Base-by-base conservation (phyloP, 2,329 filamentous ascomycete species). In the Paecilomyces formosus region DNA sequence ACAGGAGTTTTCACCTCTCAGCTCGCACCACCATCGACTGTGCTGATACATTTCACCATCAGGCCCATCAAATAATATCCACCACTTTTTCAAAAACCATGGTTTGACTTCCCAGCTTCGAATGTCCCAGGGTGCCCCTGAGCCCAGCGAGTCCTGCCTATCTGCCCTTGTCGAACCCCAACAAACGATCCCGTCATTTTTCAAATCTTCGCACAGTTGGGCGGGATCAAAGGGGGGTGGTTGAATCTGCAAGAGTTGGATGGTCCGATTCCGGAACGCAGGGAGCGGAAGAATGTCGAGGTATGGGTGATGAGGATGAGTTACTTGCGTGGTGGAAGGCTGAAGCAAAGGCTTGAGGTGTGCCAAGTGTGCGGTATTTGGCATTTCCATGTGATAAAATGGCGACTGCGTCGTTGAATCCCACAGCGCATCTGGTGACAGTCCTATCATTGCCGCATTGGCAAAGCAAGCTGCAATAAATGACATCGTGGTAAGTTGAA, bases 21-120 rank as follows among this genome's bases (percentile, higher is more conserved):
- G 54, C 11, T 57, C 31, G 54, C 54, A 51, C 56, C 56, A 57
- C 56, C 56, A 57, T 24, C 21, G 30, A 31, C 51, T 55, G 31
- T 57, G 56, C 24, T 57, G 56, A 51, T 55, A 57, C 28, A 55
- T 51, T 51, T 57, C 56, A 13, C 56, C 56, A 12, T 57, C 33
- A 9, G 33, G 31, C n/a, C 56, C 56, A 13, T 70, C 70, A 7
- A 67, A 65, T 1, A 75, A 60, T 58, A 64, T 65, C 22, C 63
- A 65, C 61, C 74, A 76, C 59, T 77, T 77, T 21, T 70, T 66
- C 30, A 77, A 60, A 57, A 77, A 77, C 75, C 75, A 77, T 3
- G 69, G 60, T 57, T 70, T 69, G 3, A 74, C 74, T 60, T 77
- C 75, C 75, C 75, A 77, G 59, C 72, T 74, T 8, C 75, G 68